A percentile compares a stretch with the other conserved stretches of the same genome.
These are phyloP conservation scores for Salix brachista DNA, from an alignment of 345 rosid species.

Conservation along the genomic window DNA sequence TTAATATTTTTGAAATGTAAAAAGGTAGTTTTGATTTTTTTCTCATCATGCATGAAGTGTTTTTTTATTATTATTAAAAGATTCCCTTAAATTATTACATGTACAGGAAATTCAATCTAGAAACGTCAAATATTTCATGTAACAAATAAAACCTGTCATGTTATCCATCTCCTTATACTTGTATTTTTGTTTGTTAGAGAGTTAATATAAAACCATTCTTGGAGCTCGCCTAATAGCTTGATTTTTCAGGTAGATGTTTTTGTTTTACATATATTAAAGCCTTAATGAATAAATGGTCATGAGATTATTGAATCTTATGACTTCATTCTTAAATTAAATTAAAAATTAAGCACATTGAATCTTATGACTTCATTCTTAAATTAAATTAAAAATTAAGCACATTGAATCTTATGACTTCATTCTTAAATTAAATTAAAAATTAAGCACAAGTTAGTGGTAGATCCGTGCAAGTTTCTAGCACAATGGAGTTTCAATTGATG, in stretches of 20 bases:
- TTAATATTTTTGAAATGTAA: neutral
- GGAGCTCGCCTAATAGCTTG: neutral
- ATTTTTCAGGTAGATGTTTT: neutral
- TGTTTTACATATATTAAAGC: neutral
- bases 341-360: neutral
- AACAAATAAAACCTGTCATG: neutral
- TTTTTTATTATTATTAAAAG: neutral
- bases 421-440: neutral
- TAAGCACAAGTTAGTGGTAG: neutral
- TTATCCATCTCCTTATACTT: neutral
- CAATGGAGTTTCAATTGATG: neutral
- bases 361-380: neutral
- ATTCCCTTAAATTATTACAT: neutral
- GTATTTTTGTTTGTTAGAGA: neutral
- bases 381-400: neutral
- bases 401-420: neutral
- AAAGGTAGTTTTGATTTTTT: neutral
- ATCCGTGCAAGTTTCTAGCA: neutral
- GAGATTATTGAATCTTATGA: neutral
- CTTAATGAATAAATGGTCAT: neutral
- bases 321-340: neutral
- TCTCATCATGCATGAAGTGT: neutral
- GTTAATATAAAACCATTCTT: neutral
- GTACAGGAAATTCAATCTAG: neutral
- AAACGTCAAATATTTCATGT: neutral